A percentile compares a stretch with the other conserved stretches of the same genome.
Conservation (phyloP, 768 basidiomycete species). For the Melanogaster broomeanus region DNA sequence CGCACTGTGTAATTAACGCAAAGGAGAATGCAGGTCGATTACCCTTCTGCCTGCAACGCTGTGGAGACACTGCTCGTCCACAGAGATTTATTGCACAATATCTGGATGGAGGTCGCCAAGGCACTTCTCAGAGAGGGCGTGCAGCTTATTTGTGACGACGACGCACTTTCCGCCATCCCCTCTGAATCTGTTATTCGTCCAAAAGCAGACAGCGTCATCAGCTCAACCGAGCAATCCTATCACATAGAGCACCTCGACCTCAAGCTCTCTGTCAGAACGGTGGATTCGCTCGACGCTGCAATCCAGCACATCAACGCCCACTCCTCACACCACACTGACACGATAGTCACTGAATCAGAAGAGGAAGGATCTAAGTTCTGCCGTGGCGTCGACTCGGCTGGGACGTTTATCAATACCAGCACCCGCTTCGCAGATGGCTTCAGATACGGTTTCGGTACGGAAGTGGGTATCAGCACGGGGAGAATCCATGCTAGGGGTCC, state of each 20-base stretch:
- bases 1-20: background rate
- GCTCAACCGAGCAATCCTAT: slow-evolving; percentile 67
- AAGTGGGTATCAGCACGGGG: slow-evolving; percentile 97
- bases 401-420: slow-evolving; percentile 92
- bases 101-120: slow-evolving; percentile 82
- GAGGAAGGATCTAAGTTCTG: slow-evolving; percentile 74
- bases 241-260: slow-evolving; percentile 87
- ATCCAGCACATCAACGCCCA: slow-evolving; percentile 90
- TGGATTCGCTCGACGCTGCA: slow-evolving; percentile 72
- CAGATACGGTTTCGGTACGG: slow-evolving; percentile 95
- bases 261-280: slow-evolving; percentile 75
- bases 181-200: slow-evolving; percentile 29
- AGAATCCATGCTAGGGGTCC: slow-evolving; percentile 96
- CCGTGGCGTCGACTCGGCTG: slow-evolving; percentile 87
- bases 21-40: slow-evolving; percentile 63
- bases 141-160: slow-evolving; percentile 75
- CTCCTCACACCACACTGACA: slow-evolving; percentile 94
- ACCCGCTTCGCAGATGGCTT: slow-evolving; percentile 98
- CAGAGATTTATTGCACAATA: slow-evolving; percentile 59
- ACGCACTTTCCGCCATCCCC: slow-evolving; percentile 59
- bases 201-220: slow-evolving; percentile 50
- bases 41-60: slow-evolving; percentile 95
- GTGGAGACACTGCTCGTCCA: slow-evolving; percentile 90
- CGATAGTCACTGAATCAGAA: slow-evolving; percentile 81
- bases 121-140: slow-evolving; percentile 72